Percentiles rank a stretch among this genome's conserved stretches.
These are phyloP conservation scores for Scolecobasidium constrictum DNA, from an alignment of 2,329 filamentous ascomycete genomes.

Conservation along the genomic window DNA sequence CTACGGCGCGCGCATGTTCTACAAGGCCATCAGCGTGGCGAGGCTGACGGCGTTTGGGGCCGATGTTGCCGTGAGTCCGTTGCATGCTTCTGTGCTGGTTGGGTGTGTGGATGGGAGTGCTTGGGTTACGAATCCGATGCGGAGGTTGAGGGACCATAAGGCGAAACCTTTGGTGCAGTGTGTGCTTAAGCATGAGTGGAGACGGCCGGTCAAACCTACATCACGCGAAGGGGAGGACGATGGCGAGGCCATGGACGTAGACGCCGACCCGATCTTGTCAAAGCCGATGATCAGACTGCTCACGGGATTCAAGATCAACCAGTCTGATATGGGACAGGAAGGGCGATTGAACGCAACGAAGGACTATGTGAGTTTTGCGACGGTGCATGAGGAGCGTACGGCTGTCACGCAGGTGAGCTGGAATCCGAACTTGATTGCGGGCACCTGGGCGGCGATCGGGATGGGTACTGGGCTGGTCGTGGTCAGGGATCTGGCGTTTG, in stretches of 20 bases:
- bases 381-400: constrained; percentile 34
- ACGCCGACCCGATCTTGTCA: constrained; percentile 1
- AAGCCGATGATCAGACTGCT: constrained; percentile 8
- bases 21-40: constrained; percentile 29
- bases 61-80: constrained; percentile 35
- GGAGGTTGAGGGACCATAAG: constrained; percentile 39
- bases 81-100: constrained; percentile 44
- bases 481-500: constrained; percentile 34
- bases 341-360: constrained; percentile 15
- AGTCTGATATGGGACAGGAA: constrained; percentile 15
- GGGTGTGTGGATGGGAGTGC: constrained; percentile 43
- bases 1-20: constrained; percentile 41
- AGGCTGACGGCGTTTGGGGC: constrained; percentile 26
- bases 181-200: constrained; percentile 50
- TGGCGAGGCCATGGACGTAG: neutral
- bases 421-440: constrained; percentile 40
- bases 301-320: constrained; percentile 26
- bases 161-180: constrained; percentile 41
- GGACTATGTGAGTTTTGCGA: constrained; percentile 23
- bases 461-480: constrained; percentile 37
- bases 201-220: constrained; percentile 13
- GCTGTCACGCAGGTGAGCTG: constrained; percentile 34
- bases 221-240: neutral
- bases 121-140: constrained; percentile 39
- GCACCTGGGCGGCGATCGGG: constrained; percentile 40